phyloP scores from a whole-genome alignment of 2,329 filamentous ascomycete species.

The Cladosporium sp. region DNA sequence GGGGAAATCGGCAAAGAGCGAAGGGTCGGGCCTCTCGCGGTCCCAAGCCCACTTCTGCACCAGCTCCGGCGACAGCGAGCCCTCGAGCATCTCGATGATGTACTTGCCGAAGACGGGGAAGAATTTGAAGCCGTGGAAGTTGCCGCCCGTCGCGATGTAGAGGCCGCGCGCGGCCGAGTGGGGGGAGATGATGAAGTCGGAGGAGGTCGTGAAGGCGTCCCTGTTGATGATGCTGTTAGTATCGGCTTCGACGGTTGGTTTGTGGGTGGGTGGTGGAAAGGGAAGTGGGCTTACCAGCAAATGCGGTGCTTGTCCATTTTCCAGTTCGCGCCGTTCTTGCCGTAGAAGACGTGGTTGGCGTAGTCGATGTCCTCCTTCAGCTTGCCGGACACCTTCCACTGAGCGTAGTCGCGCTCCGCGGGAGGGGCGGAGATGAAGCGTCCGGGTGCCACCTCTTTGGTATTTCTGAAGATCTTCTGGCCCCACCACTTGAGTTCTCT shows the following conservation, averaged over 20 bases:
- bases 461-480: constrained; percentile 57
- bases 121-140: constrained; percentile 37
- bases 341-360: constrained; percentile 57
- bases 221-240: constrained; percentile 36
- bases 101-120: constrained; percentile 35
- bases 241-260: not conserved
- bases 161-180: constrained; percentile 39
- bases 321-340: constrained; percentile 52
- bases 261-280: not conserved
- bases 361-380: constrained; percentile 58
- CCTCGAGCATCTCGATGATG: constrained; percentile 33
- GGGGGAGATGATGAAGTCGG: constrained; percentile 48
- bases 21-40: constrained; percentile 52
- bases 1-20: constrained; percentile 54
- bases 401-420: constrained; percentile 52
- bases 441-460: constrained; percentile 49
- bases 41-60: constrained; percentile 55
- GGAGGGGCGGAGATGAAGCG: constrained; percentile 56
- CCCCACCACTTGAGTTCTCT: constrained; percentile 58
- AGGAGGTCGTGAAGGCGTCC: constrained; percentile 61
- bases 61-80: constrained; percentile 41
- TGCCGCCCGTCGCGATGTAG: constrained; percentile 45
- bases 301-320: constrained; percentile 60
- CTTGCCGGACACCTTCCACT: constrained; percentile 56
- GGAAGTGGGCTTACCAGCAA: constrained; percentile 56